Conservation (phyloP, 169 alveolate species). For the Plasmodium vivax region DNA sequence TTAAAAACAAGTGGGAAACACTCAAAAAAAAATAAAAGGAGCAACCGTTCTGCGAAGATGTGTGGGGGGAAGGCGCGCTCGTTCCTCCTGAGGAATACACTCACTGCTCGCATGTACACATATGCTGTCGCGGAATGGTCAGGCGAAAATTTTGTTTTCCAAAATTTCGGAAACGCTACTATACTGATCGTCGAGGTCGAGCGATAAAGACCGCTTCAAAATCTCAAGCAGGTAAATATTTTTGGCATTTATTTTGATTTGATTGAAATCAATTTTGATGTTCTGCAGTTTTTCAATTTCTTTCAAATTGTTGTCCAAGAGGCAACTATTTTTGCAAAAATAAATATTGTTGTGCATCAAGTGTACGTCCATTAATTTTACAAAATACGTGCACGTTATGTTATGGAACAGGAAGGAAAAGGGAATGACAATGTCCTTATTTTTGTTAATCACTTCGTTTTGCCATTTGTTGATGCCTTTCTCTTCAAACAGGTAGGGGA, state of each 20-base stretch:
- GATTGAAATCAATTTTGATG: slow-evolving; percentile 45
- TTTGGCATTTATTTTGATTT: slow-evolving; percentile 45
- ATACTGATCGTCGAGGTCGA: slow-evolving; percentile 50
- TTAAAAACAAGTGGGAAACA: not conserved
- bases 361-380: slow-evolving; percentile 60
- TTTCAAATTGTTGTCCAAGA: slow-evolving; percentile 41
- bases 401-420: slow-evolving; percentile 69
- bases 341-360: slow-evolving; percentile 57
- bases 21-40: not conserved
- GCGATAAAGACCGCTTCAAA: slow-evolving; percentile 45
- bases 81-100: not conserved
- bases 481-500: slow-evolving; percentile 58
- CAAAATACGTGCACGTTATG: slow-evolving; percentile 44
- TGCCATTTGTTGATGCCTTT: slow-evolving; percentile 36
- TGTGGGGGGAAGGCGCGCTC: not conserved
- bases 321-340: slow-evolving; percentile 55
- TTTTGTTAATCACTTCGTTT: slow-evolving; percentile 40
- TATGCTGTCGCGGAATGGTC: not conserved
- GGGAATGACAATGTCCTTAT: slow-evolving; percentile 45
- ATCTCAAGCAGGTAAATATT: slow-evolving; percentile 53
- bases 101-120: not conserved
- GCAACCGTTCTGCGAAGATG: not conserved
- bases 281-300: slow-evolving; percentile 47
- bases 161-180: slow-evolving; percentile 33
- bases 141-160: slow-evolving; percentile 23